Evolutionary conservation across 768 basidiomycete genomes (phyloP), one percentile per base, ranked within the genome.

Genomic region (Favolaschia claudopus): DNA sequence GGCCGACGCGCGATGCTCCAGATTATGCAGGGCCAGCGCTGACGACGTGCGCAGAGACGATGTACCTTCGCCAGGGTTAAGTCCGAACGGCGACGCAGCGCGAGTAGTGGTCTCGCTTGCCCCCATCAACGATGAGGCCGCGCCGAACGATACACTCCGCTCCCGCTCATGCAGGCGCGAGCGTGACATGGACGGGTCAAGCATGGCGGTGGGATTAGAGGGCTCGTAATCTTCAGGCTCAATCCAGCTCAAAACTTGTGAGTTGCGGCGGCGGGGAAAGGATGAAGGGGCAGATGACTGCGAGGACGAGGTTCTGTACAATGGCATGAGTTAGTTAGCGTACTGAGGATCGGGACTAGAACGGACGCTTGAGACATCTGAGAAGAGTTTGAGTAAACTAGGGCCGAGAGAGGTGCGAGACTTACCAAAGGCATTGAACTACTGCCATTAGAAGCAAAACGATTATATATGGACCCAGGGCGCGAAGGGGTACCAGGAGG

Each of bases 151-250:
- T 2, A 45, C 2, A 13, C 32, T 58, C 4, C 55, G 55, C 13
- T 37, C 6, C 7, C 44, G 55, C 36, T 14, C 4, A 29, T 14
- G 31, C 15, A 19, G 8, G 28, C 15, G 38, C 42, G 60, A 42
- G 1, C 55, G 55, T 15, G 60, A 49, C 22, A 51, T 43, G n/a
- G 60, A 53, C 7, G 49, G 53, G 24, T 53, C 51, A 32, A 48
- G 43, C 28, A 48, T 8, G 19, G 48, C 17, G 19, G 7, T 25
- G 17, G 54, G 31, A 46, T 63, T n/a, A n/a, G n/a, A n/a, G n/a
- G n/a, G n/a, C n/a, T n/a, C 56, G 13, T 40, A 56, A 32, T 63
- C 62, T 40, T 63, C 56, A 3, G 62, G 62, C 13, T 36, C 40
- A 13, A 63, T 45, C 62, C 62, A 63, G 43, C 47, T 51, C 29